Base-by-base conservation (phyloP, 2,329 filamentous ascomycete species). In the Lachnellula subtilissima region DNA sequence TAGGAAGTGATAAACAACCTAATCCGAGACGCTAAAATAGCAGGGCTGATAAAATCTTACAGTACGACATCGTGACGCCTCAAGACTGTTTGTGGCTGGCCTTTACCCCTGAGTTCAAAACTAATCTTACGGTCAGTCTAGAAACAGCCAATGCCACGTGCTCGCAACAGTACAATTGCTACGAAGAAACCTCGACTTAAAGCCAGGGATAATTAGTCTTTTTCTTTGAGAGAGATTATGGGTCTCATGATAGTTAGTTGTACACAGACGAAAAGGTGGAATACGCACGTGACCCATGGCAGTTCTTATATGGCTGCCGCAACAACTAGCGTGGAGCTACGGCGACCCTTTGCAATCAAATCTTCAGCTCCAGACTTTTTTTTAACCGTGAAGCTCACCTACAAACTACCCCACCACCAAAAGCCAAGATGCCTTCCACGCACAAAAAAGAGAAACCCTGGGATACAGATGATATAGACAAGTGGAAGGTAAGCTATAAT, bases 391-490 rank as follows among this genome's bases (percentile, higher is more conserved):
- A 50, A 43, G 40, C 43, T 42, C 52, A 17, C 9, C 47, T 23
- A 9, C 43, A 39, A 36, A 32, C 32, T 56, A 60, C 47, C 56
- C 53, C 57, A 60, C 56, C 57, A 62, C 48, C 52, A 48, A 48
- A 40, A 14, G 50, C 39, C 62, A 69, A 65, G 43, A 91, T 96
- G 91, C 91, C 91, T 61, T 94, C 90, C 32, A 96, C 88, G 63
- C 85, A 96, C 75, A 88, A 96, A 60, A 87, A 83, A 64, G 90
- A 95, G 3, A 96, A 96, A 73, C 89, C 91, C 54, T 95, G 92
- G 92, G 92, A 97, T 69, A 96, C 92, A 55, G 92, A 96, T 61
- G 94, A 97, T 69, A 90, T 97, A 62, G 93, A 97, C 76, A 96
- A 97, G 73, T 97, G 91, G 91, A 93, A 91, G 79, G 85, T 86